Percentiles rank a stretch among this genome's conserved stretches.
These are phyloP conservation scores for Elongisporangium undulatum DNA, from an alignment of 352 stramenopile species.

Conservation along the genomic window DNA sequence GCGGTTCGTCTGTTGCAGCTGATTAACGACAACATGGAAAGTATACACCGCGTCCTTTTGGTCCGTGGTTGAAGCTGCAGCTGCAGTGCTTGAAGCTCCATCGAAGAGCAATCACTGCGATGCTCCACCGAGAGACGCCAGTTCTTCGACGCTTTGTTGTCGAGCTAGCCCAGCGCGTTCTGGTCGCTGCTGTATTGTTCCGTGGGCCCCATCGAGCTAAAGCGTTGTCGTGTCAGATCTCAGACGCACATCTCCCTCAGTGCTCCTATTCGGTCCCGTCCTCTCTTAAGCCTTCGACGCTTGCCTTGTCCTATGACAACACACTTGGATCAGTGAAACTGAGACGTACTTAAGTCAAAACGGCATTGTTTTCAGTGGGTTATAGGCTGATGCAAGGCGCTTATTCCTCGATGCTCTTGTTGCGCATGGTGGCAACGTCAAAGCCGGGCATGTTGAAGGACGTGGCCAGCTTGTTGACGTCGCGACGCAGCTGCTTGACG, in stretches of 20 bases:
- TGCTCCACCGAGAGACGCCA: not conserved
- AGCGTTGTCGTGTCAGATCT: not conserved
- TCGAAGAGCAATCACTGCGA: not conserved
- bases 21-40: not conserved
- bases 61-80: not conserved
- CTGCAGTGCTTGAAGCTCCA: not conserved
- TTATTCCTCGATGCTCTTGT: conserved; percentile 80
- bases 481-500: conserved; percentile 86
- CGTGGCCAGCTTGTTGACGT: conserved; percentile 93
- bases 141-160: not conserved
- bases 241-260: not conserved
- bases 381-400: conserved; percentile 4
- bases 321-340: not conserved
- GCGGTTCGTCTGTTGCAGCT: not conserved
- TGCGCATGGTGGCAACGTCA: conserved; percentile 86
- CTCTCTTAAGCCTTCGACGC: too few relatives aligned
- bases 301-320: too few relatives aligned
- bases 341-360: not conserved
- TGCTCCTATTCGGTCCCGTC: too few relatives aligned
- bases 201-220: too few relatives aligned
- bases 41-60: not conserved
- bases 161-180: too few relatives aligned
- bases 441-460: conserved; percentile 97
- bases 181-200: too few relatives aligned
- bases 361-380: not conserved